Evolutionary conservation across 2,329 filamentous ascomycete genomes (phyloP), one percentile per base, ranked within the genome.

Genomic region (Trichoderma arundinaceum): DNA sequence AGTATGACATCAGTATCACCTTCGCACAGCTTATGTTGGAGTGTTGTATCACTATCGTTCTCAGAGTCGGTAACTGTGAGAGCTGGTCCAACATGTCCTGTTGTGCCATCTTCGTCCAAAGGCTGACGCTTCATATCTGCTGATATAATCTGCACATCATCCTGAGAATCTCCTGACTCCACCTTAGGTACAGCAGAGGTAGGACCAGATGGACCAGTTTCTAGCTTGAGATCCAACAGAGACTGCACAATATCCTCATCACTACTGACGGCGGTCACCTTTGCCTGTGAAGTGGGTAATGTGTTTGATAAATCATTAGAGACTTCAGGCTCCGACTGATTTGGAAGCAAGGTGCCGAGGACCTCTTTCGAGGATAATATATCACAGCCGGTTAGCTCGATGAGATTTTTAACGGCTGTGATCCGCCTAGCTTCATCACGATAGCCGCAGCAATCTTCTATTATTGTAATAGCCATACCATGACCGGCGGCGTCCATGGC

Each of bases 391-490:
- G 94, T 90, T 59, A 92, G 85, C 48, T 92, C 87, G 2, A 86
- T 83, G 75, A 97, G 89, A 63, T 88, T 86, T 60, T 85, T 83
- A 70, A 96, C 81, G 0, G 94, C 90, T 69, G 86, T 82, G 51
- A 86, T 81, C 71, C 96, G 92, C 49, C 92, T 87, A 17, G 81
- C 77, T 66, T 88, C 86, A 71, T 83, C 88, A 53, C 92, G 87
- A 73, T 90, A 97, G 10, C 93, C 94, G 64, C 96, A 87, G 76
- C 94, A 97, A 75, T 98, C 93, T 60, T 95, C 89, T 44, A 98
- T 81, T 12, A 98, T 81, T 5, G 91, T 95, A 72, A 97, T 92
- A n/a, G 87, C 83, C 72, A 96, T 88, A 4, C 94, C 95, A 76
- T 97, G 91, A 19, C 90, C 87, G 1, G 92, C 94, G 10, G 94